Base-by-base conservation (phyloP, 2,329 filamentous ascomycete species). In the Calonectria pseudoturangicola region DNA sequence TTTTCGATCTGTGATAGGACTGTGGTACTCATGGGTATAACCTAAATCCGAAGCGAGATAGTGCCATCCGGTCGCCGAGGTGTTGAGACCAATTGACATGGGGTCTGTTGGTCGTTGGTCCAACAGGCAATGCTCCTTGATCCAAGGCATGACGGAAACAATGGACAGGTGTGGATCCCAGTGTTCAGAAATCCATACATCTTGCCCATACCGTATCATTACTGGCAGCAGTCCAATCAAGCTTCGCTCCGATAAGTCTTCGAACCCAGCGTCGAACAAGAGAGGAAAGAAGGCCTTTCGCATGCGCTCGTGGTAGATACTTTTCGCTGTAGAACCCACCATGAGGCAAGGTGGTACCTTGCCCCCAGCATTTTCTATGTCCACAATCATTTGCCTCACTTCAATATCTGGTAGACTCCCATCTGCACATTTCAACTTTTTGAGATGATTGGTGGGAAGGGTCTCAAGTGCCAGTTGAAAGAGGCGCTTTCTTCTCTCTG, bases 71-170 rank as follows among this genome's bases (percentile, higher is more conserved):
- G 56, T 60, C 25, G 16, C 56, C 5, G 36, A 43, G 25, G 56
- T 60, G 21, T 60, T 60, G 56, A 60, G 7, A 28, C 21, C 33
- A 6, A 60, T 43, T 27, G 56, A 60, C 21, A 60, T 43, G 12
- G 36, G 56, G n/a, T 60, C 56, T 43, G 36, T 60, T 60, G 56
- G 36, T 10, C 36, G 16, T 41, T 60, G 6, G 27, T 60, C 21
- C 7, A 60, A 16, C 13, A 60, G 15, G 15, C 56, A 43, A 2
- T 43, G 33, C 18, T 60, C 21, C 21, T 9, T 60, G 33, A 60
- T 28, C 56, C 36, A 60, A 41, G 56, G 33, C 56, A 60, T 60
- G 13, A 60, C 7, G n/a, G 56, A 43, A 28, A 43, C 25, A n/a
- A 60, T 43, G 2, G 56, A 60, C 10, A 4, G 8, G 13, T 27